Percentiles rank a stretch among this genome's conserved stretches.
phyloP scores from a whole-genome alignment of 2,329 filamentous ascomycete genomes.

The Orbilia quercus region DNA sequence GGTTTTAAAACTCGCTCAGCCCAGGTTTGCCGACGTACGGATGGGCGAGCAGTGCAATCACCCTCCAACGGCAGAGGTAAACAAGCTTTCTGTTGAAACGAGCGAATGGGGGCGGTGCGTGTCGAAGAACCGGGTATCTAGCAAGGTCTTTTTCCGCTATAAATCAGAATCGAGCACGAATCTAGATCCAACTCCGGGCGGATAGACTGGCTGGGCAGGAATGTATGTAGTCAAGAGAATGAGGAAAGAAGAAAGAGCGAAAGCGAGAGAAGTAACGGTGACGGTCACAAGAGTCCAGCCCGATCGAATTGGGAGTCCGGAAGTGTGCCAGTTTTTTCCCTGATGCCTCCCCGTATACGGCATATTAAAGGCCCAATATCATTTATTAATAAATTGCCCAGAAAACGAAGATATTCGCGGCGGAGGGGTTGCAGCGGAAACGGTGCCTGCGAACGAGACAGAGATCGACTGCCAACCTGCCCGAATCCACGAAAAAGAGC shows the following conservation, averaged over 20 bases:
- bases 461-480: conserved; percentile 43
- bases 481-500: conserved; percentile 5
- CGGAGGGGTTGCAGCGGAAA: too few species aligned
- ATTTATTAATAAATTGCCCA: conserved; percentile 10
- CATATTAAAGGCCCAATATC: not conserved
- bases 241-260: conserved; percentile 10
- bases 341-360: conserved; percentile 5
- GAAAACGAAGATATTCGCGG: not conserved
- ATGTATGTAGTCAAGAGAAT: conserved; percentile 26
- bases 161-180: conserved; percentile 17
- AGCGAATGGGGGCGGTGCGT: conserved; percentile 40
- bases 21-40: conserved; percentile 13
- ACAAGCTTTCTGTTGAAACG: conserved; percentile 49
- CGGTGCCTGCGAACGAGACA: not conserved
- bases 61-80: conserved; percentile 1
- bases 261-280: not conserved
- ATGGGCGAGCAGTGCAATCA: conserved; percentile 10
- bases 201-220: conserved; percentile 17
- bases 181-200: conserved; percentile 33
- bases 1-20: conserved; percentile 53
- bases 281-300: too few species aligned
- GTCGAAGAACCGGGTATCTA: conserved; percentile 10
- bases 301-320: not conserved
- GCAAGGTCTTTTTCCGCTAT: conserved; percentile 14
- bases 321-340: not conserved